Evolutionary conservation across 176 grass and related monocot species (phyloP), one percentile per base, ranked within the genome.

Genomic region (Hordeum vulgare): DNA sequence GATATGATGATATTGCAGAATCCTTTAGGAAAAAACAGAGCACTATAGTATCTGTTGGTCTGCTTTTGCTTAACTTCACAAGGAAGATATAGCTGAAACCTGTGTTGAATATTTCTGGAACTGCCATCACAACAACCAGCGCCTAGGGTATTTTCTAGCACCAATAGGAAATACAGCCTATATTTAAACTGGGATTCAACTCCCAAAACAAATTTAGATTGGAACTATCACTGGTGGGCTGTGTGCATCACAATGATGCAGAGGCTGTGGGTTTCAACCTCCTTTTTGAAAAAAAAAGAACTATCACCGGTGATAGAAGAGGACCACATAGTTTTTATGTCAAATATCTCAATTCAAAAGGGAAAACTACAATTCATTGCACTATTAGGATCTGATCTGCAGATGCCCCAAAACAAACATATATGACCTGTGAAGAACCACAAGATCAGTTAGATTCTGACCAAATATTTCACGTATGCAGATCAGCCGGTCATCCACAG

Each of bases 401-500:
- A 11, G 80, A 66, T 21, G 31, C 35, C 14, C 14, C n/a, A 53
- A 28, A 27, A 42, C 11, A 74, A 61, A 83, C 35, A 79, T 66
- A 88, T 13, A 37, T 34, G 53, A 31, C 33, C 12, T 67, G 31
- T 18, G 25, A 80, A 80, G 11, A 76, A 57, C 0, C 18, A 47
- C n/a, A 26, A 17, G n/a, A 65, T 85, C 44, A 66, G 26, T 29
- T 58, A 21, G 20, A 40, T 75, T 59, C 44, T 57, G 35, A 84
- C 70, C 59, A 28, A 76, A 49, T 35, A 12, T 78, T 91, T 71
- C 31, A 61, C 58, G 24, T 0, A 24, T 86, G 86, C 77, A 97
- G 94, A 97, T 73, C 81, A 97, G 45, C 94, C 94, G 37, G 85
- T 97, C 67, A 97, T 97, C 81, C 94, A 97, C 62, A 88, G 92